phyloP scores from a whole-genome alignment of 768 basidiomycete species.

The Tricholoma furcatifolium region DNA sequence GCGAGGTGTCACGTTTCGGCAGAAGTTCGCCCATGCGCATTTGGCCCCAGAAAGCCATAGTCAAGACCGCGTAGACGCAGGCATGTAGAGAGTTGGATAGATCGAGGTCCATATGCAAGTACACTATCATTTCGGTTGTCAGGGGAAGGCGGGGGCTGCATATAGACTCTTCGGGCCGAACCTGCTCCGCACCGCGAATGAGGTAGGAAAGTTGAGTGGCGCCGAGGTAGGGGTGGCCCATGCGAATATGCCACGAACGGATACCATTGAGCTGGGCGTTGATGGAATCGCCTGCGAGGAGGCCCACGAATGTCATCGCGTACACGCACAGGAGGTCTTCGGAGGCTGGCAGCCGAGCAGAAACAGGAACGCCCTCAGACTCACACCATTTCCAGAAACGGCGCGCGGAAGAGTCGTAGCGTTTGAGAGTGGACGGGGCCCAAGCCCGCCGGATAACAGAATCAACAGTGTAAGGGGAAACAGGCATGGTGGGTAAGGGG shows the following conservation, averaged over 20 bases:
- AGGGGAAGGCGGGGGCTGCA: not conserved
- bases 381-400: no score
- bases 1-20: not conserved
- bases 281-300: not conserved
- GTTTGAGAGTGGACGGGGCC: no score
- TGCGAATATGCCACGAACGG: no score
- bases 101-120: not conserved
- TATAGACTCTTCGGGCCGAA: not conserved
- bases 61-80: not conserved
- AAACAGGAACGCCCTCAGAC: no score
- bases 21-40: no score
- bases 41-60: not conserved
- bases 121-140: not conserved
- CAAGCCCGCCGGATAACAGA: no score
- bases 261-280: no score
- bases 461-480: no score
- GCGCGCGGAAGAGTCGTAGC: no score
- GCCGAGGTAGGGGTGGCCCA: no score
- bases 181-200: not conserved
- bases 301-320: not conserved
- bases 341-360: not conserved
- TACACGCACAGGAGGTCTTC: not conserved
- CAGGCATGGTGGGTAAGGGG: no score
- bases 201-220: not conserved
- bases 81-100: not conserved